These are phyloP conservation scores for Zalerion maritima DNA, from an alignment of 495 filamentous ascomycete species.

Conservation along the genomic window DNA sequence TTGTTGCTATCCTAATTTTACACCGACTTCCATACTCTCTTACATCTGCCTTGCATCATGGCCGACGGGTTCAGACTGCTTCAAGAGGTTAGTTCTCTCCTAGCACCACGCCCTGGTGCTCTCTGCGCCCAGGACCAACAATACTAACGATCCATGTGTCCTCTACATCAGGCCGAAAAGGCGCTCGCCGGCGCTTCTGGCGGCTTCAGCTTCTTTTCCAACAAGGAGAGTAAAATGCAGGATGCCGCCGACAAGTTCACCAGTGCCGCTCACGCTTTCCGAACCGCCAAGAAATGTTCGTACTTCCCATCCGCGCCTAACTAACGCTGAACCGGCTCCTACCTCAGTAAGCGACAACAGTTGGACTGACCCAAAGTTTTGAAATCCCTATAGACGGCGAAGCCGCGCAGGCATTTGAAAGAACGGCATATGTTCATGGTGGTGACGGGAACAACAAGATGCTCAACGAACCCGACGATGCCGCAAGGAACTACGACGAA, in stretches of 20 bases:
- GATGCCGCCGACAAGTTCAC: constrained; percentile 67
- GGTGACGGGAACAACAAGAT: no score
- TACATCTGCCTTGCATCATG: no score
- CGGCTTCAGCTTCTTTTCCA: constrained; percentile 62
- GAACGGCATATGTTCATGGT: constrained; percentile 66
- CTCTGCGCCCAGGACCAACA: no score
- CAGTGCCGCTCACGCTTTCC: constrained; percentile 71
- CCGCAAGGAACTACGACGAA: constrained; percentile 61
- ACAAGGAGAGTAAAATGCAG: constrained; percentile 69
- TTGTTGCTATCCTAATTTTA: no score
- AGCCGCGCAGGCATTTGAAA: constrained; percentile 67
- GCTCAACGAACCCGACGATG: constrained; percentile 78
- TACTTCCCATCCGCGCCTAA: neutral
- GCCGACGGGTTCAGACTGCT: no score
- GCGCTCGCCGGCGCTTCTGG: constrained; percentile 49
- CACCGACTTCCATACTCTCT: no score
- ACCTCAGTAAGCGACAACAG: neutral
- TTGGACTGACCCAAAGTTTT: neutral
- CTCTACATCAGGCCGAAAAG: constrained; percentile 64
- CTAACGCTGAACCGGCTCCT: neutral
- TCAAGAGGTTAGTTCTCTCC: constrained; percentile 25
- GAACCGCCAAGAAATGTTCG: constrained; percentile 54
- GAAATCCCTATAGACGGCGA: constrained; percentile 44
- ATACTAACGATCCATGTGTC: no score
- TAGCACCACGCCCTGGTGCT: no score